Conservation (phyloP, 129 eudicot species). For the Helianthus tuberosus region DNA sequence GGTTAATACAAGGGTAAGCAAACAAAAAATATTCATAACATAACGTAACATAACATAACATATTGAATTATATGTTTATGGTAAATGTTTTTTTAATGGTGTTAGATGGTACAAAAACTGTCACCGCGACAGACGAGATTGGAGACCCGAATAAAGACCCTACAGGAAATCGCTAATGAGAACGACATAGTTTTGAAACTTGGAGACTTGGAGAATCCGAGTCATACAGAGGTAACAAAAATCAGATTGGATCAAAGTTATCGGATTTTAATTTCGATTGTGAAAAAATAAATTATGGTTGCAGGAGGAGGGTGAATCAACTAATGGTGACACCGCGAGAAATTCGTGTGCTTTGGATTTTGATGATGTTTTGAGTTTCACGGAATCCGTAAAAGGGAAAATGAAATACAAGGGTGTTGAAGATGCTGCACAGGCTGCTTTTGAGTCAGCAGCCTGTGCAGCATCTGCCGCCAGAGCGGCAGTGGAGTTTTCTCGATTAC, state of each 20-base stretch:
- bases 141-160: slow-evolving; percentile 64
- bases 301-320: slow-evolving; percentile 22
- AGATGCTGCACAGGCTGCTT: slow-evolving; percentile 94
- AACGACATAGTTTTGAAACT: slow-evolving; percentile 52
- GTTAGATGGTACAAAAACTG: slow-evolving; percentile 72
- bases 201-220: slow-evolving; percentile 38
- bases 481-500: slow-evolving; percentile 74
- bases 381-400: slow-evolving; percentile 47
- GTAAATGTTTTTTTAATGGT: slow-evolving; percentile 10
- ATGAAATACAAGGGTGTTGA: slow-evolving; percentile 66
- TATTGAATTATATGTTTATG: neutral
- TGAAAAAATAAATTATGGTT: slow-evolving; percentile 16
- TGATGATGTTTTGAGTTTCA: slow-evolving; percentile 34
- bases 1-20: slow-evolving; percentile 58
- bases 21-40: neutral
- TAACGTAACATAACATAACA: neutral
- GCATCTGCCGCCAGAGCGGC: slow-evolving; percentile 92
- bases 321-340: slow-evolving; percentile 3
- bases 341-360: slow-evolving; percentile 13
- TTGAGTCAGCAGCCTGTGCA: slow-evolving; percentile 79
- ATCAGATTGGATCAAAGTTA: neutral
- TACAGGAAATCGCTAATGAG: slow-evolving; percentile 71
- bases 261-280: neutral
- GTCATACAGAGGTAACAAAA: slow-evolving; percentile 12
- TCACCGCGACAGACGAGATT: slow-evolving; percentile 56